Evolutionary conservation across 345 rosid species (phyloP), one percentile per base, ranked within the genome.

Genomic region (Euclidium syriacum): DNA sequence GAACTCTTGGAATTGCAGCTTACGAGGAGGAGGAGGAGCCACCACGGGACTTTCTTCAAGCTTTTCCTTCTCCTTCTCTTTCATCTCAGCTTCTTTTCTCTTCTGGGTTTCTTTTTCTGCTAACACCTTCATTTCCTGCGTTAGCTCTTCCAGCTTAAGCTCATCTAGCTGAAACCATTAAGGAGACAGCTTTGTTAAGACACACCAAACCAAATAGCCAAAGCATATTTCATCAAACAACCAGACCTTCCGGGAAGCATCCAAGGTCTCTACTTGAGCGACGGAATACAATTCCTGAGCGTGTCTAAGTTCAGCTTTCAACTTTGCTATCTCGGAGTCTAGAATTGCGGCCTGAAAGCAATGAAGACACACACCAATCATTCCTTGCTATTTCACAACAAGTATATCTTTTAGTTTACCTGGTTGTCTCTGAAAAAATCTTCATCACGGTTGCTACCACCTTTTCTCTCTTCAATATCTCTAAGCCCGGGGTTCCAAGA

Each of bases 241-340:
- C 71, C 23, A 1, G 40, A 91, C 98, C 96, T 80, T 84, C 38
- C 80, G 78, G 27, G 96, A 84, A 75, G 95, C 86, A 73, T 82
- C 90, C 55, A 78, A 61, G 30, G 87, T 74, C 75, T 86, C 96
- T 46, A 71, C 84, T 57, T 80, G 90, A 74, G 95, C 92, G 41
- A 68, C 29, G 2, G 91, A 87, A 58, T 88, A 80, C 78, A 86
- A 79, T 30, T 84, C 92, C 38, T 74, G 87, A 64, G 67, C 77
- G 10, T 85, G 90, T 73, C 85, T 88, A 27, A 91, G 92, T 66
- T 88, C 95, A 70, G 67, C 73, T 73, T 88, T 88, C 49, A 91
- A 81, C 81, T 85, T 88, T 76, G 78, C 81, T 51, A 90, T 60
- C 89, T 85, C 95, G 36, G 76, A 80, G 75, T 74, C 68, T 26